Conservation (phyloP, 2,329 filamentous ascomycete species). For the Penicillium sp. region DNA sequence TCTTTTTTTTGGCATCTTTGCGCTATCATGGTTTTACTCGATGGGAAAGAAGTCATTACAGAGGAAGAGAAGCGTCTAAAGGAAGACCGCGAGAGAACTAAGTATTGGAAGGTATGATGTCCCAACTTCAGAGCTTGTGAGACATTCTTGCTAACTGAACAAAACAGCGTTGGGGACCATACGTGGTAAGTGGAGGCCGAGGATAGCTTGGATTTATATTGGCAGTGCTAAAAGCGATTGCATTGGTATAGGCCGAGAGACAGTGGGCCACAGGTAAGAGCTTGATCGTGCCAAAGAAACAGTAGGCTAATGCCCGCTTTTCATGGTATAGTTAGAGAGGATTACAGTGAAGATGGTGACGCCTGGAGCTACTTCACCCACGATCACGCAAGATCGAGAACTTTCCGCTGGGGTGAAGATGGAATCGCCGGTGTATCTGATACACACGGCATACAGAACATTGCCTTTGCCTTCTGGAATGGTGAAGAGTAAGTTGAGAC, state of each 20-base stretch:
- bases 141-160: neutral
- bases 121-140: no score
- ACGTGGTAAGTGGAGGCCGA: conserved; percentile 51
- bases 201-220: neutral
- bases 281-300: neutral
- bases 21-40: conserved; percentile 78
- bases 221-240: neutral
- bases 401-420: conserved; percentile 95
- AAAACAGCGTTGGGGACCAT: conserved; percentile 70
- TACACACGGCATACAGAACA: conserved; percentile 85
- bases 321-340: conserved; percentile 67
- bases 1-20: neutral
- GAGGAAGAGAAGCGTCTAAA: conserved; percentile 88
- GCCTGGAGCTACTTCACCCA: conserved; percentile 97
- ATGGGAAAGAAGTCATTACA: conserved; percentile 81
- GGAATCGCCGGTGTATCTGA: conserved; percentile 96
- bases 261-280: conserved; percentile 84
- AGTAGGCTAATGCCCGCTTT: conserved; percentile 30
- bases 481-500: conserved; percentile 72
- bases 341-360: conserved; percentile 86
- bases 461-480: conserved; percentile 97
- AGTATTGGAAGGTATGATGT: conserved; percentile 84
- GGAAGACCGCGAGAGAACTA: conserved; percentile 75
- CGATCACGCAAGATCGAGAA: conserved; percentile 82
- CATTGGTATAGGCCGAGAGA: conserved; percentile 61